phyloP scores from a whole-genome alignment of 2,329 filamentous ascomycete species.

The Penicillium capsulatum region DNA sequence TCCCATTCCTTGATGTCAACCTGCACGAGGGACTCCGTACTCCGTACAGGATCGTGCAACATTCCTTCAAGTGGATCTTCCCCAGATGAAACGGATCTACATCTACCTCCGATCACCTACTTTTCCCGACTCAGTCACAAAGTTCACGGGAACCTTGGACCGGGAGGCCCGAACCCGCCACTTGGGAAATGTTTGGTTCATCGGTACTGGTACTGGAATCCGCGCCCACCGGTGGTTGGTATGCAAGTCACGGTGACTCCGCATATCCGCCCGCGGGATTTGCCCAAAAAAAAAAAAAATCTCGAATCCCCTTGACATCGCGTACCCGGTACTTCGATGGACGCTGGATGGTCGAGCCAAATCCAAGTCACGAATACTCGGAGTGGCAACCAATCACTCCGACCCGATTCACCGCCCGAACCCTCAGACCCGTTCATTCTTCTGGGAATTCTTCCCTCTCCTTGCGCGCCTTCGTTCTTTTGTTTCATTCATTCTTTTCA shows the following conservation, averaged over 20 bases:
- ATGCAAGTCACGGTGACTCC: slow-evolving; percentile 19
- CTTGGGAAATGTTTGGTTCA: neutral
- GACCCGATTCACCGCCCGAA: slow-evolving; percentile 22
- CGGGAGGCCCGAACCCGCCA: slow-evolving; percentile 15
- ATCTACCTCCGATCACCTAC: neutral
- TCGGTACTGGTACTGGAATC: slow-evolving; percentile 17
- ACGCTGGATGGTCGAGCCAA: too few species aligned
- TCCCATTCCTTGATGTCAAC: too few species aligned
- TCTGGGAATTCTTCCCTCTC: slow-evolving; percentile 20
- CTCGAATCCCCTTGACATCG: neutral
- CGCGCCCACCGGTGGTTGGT: neutral
- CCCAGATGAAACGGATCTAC: neutral
- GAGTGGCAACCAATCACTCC: slow-evolving; percentile 2
- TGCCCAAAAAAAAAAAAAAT: slow-evolving; percentile 13
- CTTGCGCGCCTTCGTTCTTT: slow-evolving; percentile 15
- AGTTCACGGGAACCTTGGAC: slow-evolving; percentile 9
- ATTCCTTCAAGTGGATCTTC: slow-evolving; percentile 1
- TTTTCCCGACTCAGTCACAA: slow-evolving; percentile 4
- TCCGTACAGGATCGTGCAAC: neutral
- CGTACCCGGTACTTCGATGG: too few species aligned
- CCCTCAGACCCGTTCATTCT: slow-evolving; percentile 16
- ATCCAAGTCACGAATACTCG: slow-evolving; percentile 4
- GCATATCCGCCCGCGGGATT: slow-evolving; percentile 12
- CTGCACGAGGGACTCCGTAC: too few species aligned
- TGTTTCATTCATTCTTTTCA: slow-evolving; percentile 9